Evolutionary conservation across 805 yeast species (phyloP).

Genomic region (Candida easanensis): DNA sequence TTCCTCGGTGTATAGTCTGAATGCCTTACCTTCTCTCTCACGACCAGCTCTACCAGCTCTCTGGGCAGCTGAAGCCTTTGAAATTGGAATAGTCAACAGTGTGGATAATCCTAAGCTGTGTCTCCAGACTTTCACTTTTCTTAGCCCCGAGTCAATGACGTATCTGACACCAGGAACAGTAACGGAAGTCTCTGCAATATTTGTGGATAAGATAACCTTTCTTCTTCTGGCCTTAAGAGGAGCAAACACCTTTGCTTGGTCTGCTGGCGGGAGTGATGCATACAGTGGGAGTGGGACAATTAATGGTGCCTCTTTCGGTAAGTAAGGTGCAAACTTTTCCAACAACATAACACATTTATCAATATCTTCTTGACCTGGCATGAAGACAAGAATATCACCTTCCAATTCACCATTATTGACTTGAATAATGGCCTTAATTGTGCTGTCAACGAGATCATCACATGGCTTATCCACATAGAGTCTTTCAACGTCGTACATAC

Average conservation of each 20-base stretch:
- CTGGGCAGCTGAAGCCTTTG: conserved; percentile 92
- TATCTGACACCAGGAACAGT: conserved; percentile 93
- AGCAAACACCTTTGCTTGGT: conserved; percentile 78
- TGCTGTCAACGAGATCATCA: conserved; percentile 82
- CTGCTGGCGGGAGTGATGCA: conserved; percentile 87
- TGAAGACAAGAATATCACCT: conserved; percentile 90
- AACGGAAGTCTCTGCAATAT: conserved; percentile 96
- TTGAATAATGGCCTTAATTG: conserved; percentile 72
- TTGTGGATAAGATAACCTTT: conserved; percentile 88
- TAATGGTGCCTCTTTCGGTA: conserved; percentile 74
- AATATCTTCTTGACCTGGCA: conserved; percentile 97
- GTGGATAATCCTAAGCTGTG: conserved; percentile 93
- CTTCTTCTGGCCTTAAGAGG: conserved; percentile 63
- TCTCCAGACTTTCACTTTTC: conserved; percentile 94
- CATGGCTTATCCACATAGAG: conserved; percentile 59
- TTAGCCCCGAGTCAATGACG: conserved; percentile 87
- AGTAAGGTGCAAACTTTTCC: conserved; percentile 54
- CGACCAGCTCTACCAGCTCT: conserved; percentile 99
- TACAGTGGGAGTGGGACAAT: conserved; percentile 81
- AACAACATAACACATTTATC: conserved; percentile 74
- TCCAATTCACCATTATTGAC: conserved; percentile 67
- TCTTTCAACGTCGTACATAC: conserved; percentile 79
- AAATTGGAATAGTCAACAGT: conserved; percentile 84
- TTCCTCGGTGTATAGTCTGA: conserved; percentile 73
- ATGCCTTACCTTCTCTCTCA: conserved; percentile 89